A percentile compares a stretch with the other conserved stretches of the same genome.
Evolutionary conservation across 805 yeast genomes (phyloP).

Genomic region (Yarrowia deformans): DNA sequence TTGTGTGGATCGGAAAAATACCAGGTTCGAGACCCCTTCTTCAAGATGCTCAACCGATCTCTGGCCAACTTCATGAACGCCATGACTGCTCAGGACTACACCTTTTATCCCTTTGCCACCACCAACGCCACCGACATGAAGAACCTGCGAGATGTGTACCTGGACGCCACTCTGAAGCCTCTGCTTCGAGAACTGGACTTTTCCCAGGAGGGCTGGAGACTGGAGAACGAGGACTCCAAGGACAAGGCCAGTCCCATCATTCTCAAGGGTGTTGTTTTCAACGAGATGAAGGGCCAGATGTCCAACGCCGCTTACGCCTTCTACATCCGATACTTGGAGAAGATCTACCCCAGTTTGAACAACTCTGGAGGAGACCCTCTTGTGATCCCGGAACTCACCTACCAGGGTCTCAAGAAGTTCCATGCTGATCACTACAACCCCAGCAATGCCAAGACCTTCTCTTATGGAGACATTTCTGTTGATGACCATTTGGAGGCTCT

Average conservation of each 20-base stretch:
- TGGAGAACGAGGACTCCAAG: conserved; percentile 70
- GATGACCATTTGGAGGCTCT: conserved; percentile 58
- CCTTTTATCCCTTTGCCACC: conserved; percentile 95
- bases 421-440: conserved; percentile 85
- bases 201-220: conserved; percentile 96
- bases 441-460: conserved; percentile 82
- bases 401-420: conserved; percentile 79
- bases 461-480: conserved; percentile 83
- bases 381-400: conserved; percentile 72
- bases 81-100: conserved; percentile 97
- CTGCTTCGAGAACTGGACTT: conserved; percentile 80
- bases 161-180: conserved; percentile 88
- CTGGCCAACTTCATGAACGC: conserved; percentile 97
- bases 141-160: conserved; percentile 84
- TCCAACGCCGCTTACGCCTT: conserved; percentile 85
- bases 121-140: conserved; percentile 82
- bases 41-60: conserved; percentile 96
- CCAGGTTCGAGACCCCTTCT: conserved; percentile 97
- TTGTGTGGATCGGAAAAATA: conserved; percentile 90
- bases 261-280: conserved; percentile 95
- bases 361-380: conserved; percentile 96
- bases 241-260: conserved; percentile 67
- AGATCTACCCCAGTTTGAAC: conserved; percentile 81
- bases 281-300: conserved; percentile 98
- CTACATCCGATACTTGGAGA: conserved; percentile 83